Base-by-base conservation (phyloP, 129 eudicot species). In the Flaveria linearis region DNA sequence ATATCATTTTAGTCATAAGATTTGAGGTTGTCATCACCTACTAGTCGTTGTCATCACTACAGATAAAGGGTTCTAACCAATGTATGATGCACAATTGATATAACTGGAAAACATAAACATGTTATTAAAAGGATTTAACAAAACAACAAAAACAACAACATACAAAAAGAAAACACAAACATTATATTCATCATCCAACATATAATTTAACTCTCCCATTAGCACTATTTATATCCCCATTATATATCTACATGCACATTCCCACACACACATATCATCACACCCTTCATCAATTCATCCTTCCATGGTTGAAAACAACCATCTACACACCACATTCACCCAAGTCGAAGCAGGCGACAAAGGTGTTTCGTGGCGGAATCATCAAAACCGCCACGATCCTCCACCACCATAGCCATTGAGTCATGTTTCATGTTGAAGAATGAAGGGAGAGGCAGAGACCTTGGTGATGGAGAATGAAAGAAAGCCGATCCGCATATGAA, bases 361-460 rank as follows among this genome's bases (percentile, higher is more conserved):
- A 86, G 71, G 63, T 83, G 83, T 28, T 64, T 77, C 26, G 87
- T 82, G 52, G 90, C 90, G 53, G 50, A 66, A 66, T 66, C 71
- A 66, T 66, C 71, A 39, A 66, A 66, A 39, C 51, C 71, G 26
- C 13, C 84, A 56, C 30, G 79, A 73, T 67, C 78, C 0, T 23
- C 78, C 5, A 8, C 75, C 14, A 52, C 77, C 22, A 39, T 58
- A 60, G 33, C 65, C 56, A 61, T 22, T 62, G 75, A 66, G 3
- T 52, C 74, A 70, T 73, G 78, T 78, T 86, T 83, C 72, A 79
- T 86, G 79, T 65, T 85, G 72, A 76, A 86, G 58, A 86, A 86
- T n/a, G 90, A 86, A 16, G 90, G 90, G 18, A 86, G 76, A 57
- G 90, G 87, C 20, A 86, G 58, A 28, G 90, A 72, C 67, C 87